A percentile compares a stretch with the other conserved stretches of the same genome.
These are phyloP conservation scores for Amauroascus niger DNA, from an alignment of 2,329 filamentous ascomycete species.

Conservation along the genomic window DNA sequence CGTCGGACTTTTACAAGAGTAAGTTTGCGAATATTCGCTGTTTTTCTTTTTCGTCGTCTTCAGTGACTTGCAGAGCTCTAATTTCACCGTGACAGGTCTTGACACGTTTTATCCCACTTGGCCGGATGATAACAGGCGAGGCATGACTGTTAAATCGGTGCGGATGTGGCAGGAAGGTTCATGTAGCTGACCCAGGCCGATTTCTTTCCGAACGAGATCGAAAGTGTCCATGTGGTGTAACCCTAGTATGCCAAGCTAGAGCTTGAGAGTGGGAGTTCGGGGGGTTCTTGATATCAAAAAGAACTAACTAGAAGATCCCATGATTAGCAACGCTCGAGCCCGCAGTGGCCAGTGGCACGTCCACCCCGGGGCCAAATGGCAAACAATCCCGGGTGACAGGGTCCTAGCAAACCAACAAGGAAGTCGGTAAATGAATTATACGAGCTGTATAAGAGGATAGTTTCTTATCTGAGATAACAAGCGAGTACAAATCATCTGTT, in stretches of 20 bases:
- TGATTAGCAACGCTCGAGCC: background rate
- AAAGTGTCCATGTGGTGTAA: background rate
- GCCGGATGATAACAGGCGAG: constrained; percentile 35
- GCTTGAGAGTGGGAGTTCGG: background rate
- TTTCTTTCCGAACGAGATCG: background rate
- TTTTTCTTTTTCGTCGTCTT: background rate
- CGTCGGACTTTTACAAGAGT: constrained; percentile 36
- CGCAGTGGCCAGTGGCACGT: background rate
- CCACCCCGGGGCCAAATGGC: background rate
- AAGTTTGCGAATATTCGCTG: constrained; percentile 19
- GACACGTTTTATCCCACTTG: constrained; percentile 41
- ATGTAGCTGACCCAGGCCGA: constrained; percentile 18
- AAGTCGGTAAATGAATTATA: background rate
- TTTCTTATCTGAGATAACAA: background rate
- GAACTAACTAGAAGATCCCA: background rate
- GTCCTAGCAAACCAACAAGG: background rate
- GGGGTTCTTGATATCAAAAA: background rate
- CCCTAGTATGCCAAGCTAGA: background rate
- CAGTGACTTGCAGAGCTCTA: background rate
- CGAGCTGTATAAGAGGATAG: background rate
- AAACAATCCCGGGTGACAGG: background rate
- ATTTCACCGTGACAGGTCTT: constrained; percentile 14
- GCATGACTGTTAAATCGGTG: constrained; percentile 41
- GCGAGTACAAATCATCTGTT: background rate
- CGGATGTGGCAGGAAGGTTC: constrained; percentile 41